These are phyloP conservation scores for Cryptococcus jaspeensis DNA, from an alignment of 1,284 basidiomycete species.

Conservation along the genomic window DNA sequence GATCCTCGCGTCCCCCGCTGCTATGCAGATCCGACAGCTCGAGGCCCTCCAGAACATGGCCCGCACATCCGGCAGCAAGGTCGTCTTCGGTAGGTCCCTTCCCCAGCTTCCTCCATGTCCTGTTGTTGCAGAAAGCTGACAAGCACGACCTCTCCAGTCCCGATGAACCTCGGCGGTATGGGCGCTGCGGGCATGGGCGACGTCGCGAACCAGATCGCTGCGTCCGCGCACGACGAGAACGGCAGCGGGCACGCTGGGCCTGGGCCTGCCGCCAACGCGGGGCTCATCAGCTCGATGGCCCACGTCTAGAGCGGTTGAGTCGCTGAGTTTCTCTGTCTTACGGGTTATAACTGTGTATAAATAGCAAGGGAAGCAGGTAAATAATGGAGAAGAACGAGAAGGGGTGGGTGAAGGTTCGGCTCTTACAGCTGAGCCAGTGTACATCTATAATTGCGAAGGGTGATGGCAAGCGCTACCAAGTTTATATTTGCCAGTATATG, in stretches of 20 bases:
- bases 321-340: not conserved
- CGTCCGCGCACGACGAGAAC: conserved; percentile 28
- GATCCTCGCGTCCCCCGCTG: conserved; percentile 86
- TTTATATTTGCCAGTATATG: not conserved
- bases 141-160: conserved; percentile 21
- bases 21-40: conserved; percentile 95
- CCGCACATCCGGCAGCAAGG: conserved; percentile 76
- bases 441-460: not conserved
- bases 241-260: conserved; percentile 16
- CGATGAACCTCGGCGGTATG: conserved; percentile 51
- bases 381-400: not conserved
- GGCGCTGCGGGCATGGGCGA: conserved; percentile 40
- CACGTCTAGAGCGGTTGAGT: conserved; percentile 21
- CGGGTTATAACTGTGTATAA: not conserved
- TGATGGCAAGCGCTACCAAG: too few species aligned
- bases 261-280: conserved; percentile 31
- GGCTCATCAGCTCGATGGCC: conserved; percentile 41
- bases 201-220: conserved; percentile 40
- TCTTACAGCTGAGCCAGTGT: not conserved
- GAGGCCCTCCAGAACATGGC: conserved; percentile 76
- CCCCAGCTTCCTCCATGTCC: not conserved
- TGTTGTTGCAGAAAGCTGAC: not conserved
- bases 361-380: not conserved
- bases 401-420: not conserved
- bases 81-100: conserved; percentile 65